Evolutionary conservation across 176 grass and related monocot species (phyloP).

Genomic region (Aegilops umbellulata): DNA sequence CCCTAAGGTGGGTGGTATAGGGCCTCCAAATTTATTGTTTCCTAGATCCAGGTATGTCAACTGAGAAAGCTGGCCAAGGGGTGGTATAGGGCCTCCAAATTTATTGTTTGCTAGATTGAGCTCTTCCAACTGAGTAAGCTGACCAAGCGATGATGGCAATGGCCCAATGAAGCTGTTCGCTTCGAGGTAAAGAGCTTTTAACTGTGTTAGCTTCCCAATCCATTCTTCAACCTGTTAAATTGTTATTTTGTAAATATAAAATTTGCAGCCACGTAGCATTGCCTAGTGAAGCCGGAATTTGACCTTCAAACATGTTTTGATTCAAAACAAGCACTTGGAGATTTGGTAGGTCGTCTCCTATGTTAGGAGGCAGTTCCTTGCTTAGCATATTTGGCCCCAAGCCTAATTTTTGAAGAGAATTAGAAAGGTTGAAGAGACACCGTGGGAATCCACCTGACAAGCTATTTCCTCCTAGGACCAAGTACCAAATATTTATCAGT

Average conservation of each 20-base stretch:
- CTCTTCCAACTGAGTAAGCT: not conserved
- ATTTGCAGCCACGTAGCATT: not conserved
- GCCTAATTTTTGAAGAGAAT: not conserved
- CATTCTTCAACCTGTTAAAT: not conserved
- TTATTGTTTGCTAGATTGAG: not conserved
- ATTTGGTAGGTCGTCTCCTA: conserved; percentile 2
- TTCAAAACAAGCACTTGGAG: not conserved
- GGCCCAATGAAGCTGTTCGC: not conserved
- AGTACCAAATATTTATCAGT: accelerated
- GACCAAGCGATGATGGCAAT: not conserved
- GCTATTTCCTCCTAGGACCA: accelerated
- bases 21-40: not conserved
- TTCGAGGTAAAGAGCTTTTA: accelerated
- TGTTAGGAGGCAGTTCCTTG: not conserved
- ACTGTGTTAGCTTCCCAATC: not conserved
- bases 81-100: not conserved
- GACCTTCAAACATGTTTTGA: not conserved
- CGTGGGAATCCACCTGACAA: not conserved
- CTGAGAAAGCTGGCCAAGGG: not conserved
- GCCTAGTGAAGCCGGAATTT: conserved; percentile 26
- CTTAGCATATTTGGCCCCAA: not conserved
- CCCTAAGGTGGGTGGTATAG: not conserved
- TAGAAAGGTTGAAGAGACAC: not conserved
- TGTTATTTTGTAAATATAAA: too few species aligned
- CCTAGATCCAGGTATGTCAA: not conserved